These are phyloP conservation scores for Nannochloropsis oceanica DNA, from an alignment of 108 stramenopile species.

Conservation along the genomic window DNA sequence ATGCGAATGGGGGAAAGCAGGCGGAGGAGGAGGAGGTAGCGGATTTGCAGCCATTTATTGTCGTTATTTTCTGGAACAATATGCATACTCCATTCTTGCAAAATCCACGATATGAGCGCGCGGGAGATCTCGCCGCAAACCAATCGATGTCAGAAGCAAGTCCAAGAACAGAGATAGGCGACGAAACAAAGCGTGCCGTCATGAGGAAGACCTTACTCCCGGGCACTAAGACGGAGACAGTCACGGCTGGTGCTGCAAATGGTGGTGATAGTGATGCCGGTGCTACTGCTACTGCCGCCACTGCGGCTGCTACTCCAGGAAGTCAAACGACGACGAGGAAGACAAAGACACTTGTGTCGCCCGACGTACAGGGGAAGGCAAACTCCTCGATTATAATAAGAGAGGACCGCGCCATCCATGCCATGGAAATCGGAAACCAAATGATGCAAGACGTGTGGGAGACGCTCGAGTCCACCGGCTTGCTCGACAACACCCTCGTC, in stretches of 20 bases:
- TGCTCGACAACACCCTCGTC: neutral
- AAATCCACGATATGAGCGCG: neutral
- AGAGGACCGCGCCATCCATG: neutral
- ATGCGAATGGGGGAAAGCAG: neutral
- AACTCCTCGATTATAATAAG: neutral
- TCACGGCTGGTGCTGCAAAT: neutral
- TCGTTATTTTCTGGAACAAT: neutral
- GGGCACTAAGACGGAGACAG: neutral
- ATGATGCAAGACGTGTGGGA: neutral
- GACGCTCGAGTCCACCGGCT: neutral
- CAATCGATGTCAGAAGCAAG: no score
- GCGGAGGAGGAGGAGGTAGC: neutral
- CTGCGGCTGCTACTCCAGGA: neutral
- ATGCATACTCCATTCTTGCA: neutral
- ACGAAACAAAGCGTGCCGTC: no score
- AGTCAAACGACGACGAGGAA: neutral
- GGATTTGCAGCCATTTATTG: neutral
- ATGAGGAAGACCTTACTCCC: neutral
- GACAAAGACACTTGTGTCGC: neutral
- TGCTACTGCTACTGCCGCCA: neutral
- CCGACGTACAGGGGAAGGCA: neutral
- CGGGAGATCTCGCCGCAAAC: neutral
- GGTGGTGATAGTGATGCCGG: neutral
- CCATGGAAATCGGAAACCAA: neutral
- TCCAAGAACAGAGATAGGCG: no score